Base-by-base conservation (phyloP, 2,329 filamentous ascomycete species). In the Penicillium sp. region DNA sequence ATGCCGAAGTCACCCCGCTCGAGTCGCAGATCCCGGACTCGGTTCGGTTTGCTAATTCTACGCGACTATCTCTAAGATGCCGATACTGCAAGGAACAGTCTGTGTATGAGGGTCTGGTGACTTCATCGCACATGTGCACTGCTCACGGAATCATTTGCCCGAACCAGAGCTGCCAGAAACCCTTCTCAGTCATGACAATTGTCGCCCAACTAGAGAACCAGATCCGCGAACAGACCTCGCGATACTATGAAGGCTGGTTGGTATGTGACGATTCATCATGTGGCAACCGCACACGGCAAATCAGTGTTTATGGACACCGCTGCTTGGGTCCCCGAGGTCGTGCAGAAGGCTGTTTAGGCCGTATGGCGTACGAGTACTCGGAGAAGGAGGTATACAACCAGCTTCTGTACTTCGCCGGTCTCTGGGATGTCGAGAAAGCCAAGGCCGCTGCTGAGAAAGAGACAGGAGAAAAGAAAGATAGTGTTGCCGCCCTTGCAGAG, bases 331-430 rank as follows among this genome's bases (percentile, higher is more conserved):
- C 93, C 16, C 88, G 87, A 65, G 92, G 92, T 2, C 86, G 94
- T 3, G 93, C 89, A 0, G 84, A 87, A 55, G 92, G 91, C 54
- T 99, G 94, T 72, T 79, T 87, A 4, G 94, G 94, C 21, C 85
- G 85, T 49, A 97, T 99, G 92, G 80, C 84, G 23, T 97, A 92
- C 72, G 92, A 95, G 76, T 88, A 90, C 69, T 82, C 84, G 0
- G 94, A 97, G 78, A 93, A 94, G 76, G 88, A 89, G 68, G 83
- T 97, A 58, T 97, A 97, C 78, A 97, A 96, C 74, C 94, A 99
- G 76, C 81, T 99, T 40, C 78, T 97, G 53, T 99, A 96, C 78
- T 89, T 92, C 72, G 84, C 89, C 31, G 83, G 83, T 48, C 76
- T 97, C 54, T 99, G 92, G 81, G 92, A 99, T 74, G 89, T 95